These are phyloP conservation scores for Phytopythium montanum DNA, from an alignment of 352 stramenopile species.

Conservation along the genomic window DNA sequence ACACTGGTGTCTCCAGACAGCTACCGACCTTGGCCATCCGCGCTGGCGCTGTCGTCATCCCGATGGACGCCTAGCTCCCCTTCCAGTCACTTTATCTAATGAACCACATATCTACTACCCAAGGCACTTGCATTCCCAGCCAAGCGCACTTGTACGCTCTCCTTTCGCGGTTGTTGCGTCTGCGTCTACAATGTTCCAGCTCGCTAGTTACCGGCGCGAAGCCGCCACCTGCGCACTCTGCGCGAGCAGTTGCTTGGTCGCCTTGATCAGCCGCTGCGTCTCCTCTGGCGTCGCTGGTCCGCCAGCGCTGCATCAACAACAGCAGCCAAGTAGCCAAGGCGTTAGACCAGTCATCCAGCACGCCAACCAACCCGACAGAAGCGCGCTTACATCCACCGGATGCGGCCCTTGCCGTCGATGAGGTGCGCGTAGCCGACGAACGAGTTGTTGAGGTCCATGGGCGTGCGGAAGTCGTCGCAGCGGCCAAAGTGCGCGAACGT, in stretches of 20 bases:
- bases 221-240: conserved; percentile 30
- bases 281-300: conserved; percentile 62
- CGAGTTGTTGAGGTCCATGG: conserved; percentile 80
- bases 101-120: not conserved
- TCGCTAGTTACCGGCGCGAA: not conserved
- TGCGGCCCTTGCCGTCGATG: conserved; percentile 72
- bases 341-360: not conserved
- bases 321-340: conserved; percentile 11
- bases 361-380: not conserved
- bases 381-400: conserved; percentile 84
- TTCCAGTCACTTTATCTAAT: not conserved
- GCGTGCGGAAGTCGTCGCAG: conserved; percentile 78
- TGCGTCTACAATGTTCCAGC: not conserved
- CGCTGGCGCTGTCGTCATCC: conserved; percentile 42
- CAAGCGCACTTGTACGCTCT: not conserved
- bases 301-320: conserved; percentile 43
- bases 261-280: conserved; percentile 49
- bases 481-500: conserved; percentile 74
- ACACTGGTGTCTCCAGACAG: not conserved
- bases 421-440: conserved; percentile 86
- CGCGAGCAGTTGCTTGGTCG: conserved; percentile 52
- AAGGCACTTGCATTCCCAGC: not conserved
- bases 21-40: not conserved
- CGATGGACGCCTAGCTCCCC: conserved; percentile 5
- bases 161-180: not conserved